Evolutionary conservation across 1,284 basidiomycete species (phyloP).

Genomic region (Ceratobasidium papillatum): DNA sequence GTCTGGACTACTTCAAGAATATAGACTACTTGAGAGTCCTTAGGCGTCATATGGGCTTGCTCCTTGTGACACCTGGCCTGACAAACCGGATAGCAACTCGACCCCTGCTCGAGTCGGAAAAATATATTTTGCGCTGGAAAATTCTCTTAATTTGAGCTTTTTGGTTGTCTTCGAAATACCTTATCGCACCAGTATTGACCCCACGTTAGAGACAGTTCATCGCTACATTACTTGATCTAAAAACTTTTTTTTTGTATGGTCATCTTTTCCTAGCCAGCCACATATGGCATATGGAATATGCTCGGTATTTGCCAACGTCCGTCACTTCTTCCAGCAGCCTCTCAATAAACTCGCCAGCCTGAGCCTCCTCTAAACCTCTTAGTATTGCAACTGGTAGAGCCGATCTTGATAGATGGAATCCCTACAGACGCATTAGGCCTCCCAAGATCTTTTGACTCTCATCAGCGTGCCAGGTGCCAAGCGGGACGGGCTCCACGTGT

Average conservation of each 20-base stretch:
- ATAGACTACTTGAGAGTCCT: no score
- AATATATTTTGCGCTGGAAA: no score
- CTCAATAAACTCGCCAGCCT: background rate
- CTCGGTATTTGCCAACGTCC: background rate
- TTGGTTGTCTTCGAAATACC: no score
- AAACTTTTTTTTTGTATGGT: background rate
- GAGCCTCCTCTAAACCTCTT: background rate
- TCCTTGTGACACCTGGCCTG: no score
- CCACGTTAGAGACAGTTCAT: no score
- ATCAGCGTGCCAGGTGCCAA: background rate
- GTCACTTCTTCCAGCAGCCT: background rate
- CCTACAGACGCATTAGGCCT: background rate
- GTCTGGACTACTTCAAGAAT: no score
- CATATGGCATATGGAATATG: background rate
- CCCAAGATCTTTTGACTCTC: background rate
- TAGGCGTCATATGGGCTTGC: no score
- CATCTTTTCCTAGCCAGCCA: constrained; percentile 1
- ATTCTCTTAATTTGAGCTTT: no score
- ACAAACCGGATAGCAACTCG: no score
- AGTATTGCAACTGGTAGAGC: background rate
- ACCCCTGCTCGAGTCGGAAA: no score
- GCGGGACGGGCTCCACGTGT: background rate
- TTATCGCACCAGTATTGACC: no score
- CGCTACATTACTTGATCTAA: no score
- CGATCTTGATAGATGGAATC: background rate